These are phyloP conservation scores for Sphagnum contortum DNA, from an alignment of 225 moss, liverwort and hornwort genomes.

Conservation along the genomic window DNA sequence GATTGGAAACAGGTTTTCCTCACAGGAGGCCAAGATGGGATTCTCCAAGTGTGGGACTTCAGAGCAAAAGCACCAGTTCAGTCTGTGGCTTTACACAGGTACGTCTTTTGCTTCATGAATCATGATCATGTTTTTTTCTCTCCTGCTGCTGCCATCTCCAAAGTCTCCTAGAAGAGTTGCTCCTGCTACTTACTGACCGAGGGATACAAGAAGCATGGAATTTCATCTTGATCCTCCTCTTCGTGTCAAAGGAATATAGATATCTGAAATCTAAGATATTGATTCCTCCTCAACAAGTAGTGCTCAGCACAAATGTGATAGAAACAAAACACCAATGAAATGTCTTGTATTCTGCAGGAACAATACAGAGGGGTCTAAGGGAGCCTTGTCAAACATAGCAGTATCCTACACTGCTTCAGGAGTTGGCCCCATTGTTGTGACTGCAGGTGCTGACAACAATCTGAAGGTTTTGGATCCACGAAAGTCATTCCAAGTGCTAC, in stretches of 20 bases:
- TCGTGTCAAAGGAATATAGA: no score
- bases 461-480: slow-evolving; percentile 75
- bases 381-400: slow-evolving; percentile 46
- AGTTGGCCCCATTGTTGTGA: slow-evolving; percentile 59
- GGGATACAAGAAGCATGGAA: no score
- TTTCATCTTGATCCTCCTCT: no score
- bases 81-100: slow-evolving; percentile 46
- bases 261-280: no score
- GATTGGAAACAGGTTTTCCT: slow-evolving; percentile 46
- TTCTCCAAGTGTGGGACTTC: slow-evolving; percentile 86
- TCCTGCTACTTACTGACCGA: no score
- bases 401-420: slow-evolving; percentile 46
- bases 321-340: no score
- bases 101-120: background rate
- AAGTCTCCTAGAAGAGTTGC: no score
- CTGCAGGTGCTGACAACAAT: slow-evolving; percentile 69
- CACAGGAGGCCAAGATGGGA: slow-evolving; percentile 88
- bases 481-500: slow-evolving; percentile 46
- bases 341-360: no score
- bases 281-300: no score
- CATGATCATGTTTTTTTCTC: no score
- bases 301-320: no score
- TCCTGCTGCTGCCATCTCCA: no score
- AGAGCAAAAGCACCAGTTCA: slow-evolving; percentile 53
- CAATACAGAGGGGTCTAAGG: slow-evolving; percentile 12